Evolutionary conservation across 1,284 basidiomycete species (phyloP).

Genomic region (Pseudozyma sp.): DNA sequence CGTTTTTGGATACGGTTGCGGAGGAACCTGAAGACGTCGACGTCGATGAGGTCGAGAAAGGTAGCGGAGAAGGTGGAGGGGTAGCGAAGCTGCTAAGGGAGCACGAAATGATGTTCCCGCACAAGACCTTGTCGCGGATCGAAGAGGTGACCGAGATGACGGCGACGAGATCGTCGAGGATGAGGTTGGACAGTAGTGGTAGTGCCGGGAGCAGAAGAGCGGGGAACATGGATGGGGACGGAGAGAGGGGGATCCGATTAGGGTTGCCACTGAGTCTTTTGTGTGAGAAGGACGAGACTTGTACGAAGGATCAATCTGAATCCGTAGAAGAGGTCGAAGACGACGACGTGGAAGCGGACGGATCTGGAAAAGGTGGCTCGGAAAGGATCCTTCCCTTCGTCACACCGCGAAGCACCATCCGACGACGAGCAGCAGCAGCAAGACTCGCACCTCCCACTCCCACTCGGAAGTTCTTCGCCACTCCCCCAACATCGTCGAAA

Average conservation of each 20-base stretch:
- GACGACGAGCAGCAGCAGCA: slow-evolving; percentile 18
- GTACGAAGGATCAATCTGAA: not conserved
- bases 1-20: slow-evolving; percentile 33
- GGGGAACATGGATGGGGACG: no score
- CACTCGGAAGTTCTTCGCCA: no score
- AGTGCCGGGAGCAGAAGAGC: no score
- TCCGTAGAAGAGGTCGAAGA: not conserved
- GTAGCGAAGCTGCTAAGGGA: slow-evolving; percentile 10
- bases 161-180: not conserved
- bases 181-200: slow-evolving; percentile 2
- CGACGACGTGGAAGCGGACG: not conserved
- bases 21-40: slow-evolving; percentile 24
- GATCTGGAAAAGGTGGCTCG: not conserved
- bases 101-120: slow-evolving; percentile 35
- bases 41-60: slow-evolving; percentile 1
- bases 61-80: slow-evolving; percentile 3
- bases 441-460: not conserved
- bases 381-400: slow-evolving; percentile 13
- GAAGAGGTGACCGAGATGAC: slow-evolving; percentile 28
- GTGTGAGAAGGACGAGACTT: no score
- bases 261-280: no score
- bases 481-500: not conserved
- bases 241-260: no score
- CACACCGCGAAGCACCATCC: slow-evolving; percentile 18
- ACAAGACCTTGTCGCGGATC: slow-evolving; percentile 33